Conservation (phyloP, 2,329 filamentous ascomycete genomes). For the Sporothrix pseudoabietina region DNA sequence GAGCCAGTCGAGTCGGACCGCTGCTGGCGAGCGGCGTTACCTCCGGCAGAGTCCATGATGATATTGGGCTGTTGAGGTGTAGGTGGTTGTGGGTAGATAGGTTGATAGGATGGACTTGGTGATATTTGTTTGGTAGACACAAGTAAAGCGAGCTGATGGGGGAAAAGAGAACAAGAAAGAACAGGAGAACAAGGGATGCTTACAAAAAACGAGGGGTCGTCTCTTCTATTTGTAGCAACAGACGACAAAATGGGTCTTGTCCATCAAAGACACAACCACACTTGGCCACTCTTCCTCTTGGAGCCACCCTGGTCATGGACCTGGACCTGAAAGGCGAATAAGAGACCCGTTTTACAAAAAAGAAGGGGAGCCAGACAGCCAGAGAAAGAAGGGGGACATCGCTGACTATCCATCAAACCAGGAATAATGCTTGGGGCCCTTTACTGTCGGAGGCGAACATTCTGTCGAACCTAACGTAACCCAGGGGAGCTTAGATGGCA, state of each 20-base stretch:
- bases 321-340: conserved; percentile 6
- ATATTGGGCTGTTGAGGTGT: background rate
- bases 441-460: conserved; percentile 2
- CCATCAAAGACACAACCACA: background rate
- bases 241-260: background rate
- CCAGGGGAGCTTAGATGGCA: background rate
- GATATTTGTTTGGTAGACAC: background rate
- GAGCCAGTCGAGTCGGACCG: conserved; percentile 37
- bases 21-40: conserved; percentile 32
- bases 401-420: conserved; percentile 7
- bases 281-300: background rate
- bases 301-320: background rate
- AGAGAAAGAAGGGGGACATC: background rate
- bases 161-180: background rate
- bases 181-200: background rate
- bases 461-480: background rate
- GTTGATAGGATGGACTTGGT: background rate
- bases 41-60: conserved; percentile 32
- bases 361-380: background rate
- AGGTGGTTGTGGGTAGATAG: background rate
- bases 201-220: background rate
- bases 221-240: conserved; percentile 8
- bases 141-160: background rate
- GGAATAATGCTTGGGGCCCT: background rate
- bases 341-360: background rate